phyloP scores from a whole-genome alignment of 768 basidiomycete species.

The Trametes sanguinea region DNA sequence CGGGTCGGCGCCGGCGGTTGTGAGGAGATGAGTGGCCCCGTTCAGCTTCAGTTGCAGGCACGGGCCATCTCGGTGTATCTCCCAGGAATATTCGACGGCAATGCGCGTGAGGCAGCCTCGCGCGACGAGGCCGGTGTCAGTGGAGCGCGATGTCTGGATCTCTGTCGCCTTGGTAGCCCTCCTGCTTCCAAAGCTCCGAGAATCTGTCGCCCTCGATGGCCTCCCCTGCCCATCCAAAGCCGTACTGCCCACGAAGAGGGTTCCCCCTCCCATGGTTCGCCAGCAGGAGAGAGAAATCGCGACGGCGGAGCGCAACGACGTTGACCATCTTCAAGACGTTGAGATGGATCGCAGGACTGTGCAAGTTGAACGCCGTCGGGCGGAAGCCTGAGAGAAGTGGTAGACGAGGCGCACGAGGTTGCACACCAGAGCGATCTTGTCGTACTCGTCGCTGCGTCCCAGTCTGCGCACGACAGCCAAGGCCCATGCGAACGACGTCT shows the following conservation, averaged over 20 bases:
- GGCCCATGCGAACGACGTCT: conserved; percentile 5
- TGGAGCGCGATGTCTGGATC: too few species aligned
- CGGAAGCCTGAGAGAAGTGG: conserved; percentile 14
- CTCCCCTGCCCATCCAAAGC: conserved; percentile 15
- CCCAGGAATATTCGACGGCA: neutral
- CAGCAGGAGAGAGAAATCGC: conserved; percentile 12
- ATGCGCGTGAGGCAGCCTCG: conserved; percentile 3
- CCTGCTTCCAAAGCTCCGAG: neutral
- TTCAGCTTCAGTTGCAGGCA: conserved; percentile 1
- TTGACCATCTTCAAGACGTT: conserved; percentile 19
- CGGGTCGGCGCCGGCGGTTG: too few species aligned
- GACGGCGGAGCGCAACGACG: conserved; percentile 6
- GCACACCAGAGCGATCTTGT: conserved; percentile 11
- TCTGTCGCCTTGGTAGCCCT: conserved; percentile 5
- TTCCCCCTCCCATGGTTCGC: conserved; percentile 6
- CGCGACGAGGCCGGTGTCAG: neutral
- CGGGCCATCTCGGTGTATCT: neutral
- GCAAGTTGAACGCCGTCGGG: neutral
- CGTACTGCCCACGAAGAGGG: neutral
- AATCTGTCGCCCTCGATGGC: conserved; percentile 2
- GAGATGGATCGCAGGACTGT: neutral
- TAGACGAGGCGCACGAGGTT: conserved; percentile 13
- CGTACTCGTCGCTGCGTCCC: conserved; percentile 15
- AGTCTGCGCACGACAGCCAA: conserved; percentile 6
- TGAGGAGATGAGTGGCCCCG: neutral